Percentiles rank a stretch among this genome's conserved stretches.
phyloP scores from a whole-genome alignment of 306 rosid species.

The Trichosanthes truncata region DNA sequence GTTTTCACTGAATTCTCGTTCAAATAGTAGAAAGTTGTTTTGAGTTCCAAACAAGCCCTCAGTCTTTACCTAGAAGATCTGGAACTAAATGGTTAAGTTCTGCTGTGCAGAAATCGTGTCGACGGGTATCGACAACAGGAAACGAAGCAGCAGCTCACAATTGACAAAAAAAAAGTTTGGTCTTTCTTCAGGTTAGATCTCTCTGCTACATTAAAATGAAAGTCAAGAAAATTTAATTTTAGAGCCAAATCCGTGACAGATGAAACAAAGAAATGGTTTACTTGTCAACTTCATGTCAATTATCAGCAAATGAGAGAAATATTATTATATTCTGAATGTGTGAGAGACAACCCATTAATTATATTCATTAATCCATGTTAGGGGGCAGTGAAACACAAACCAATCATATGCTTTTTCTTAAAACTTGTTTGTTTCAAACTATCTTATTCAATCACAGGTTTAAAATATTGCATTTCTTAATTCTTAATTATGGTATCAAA shows the following conservation, averaged over 20 bases:
- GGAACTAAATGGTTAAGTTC: not conserved
- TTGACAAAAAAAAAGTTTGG: not conserved
- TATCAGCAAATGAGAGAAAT: not conserved
- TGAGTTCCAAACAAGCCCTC: no score
- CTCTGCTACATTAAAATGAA: not conserved
- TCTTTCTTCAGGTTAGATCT: not conserved
- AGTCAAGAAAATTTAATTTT: not conserved
- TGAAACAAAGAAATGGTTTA: conserved; percentile 21
- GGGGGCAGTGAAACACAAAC: conserved; percentile 40
- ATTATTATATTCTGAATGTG: not conserved
- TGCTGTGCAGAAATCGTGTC: not conserved
- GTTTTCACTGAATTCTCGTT: no score
- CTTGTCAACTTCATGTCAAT: conserved; percentile 19
- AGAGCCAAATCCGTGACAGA: not conserved
- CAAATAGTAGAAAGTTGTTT: not conserved
- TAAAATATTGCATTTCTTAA: not conserved
- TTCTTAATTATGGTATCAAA: conserved; percentile 2
- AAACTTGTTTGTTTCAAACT: not conserved
- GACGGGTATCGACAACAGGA: not conserved
- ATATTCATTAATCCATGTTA: conserved; percentile 35
- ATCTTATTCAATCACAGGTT: conserved; percentile 15
- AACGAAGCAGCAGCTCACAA: not conserved
- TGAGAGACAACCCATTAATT: conserved; percentile 17
- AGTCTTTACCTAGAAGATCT: not conserved
- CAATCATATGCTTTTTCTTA: conserved; percentile 36